These are phyloP conservation scores for Beta macrorhiza DNA, from an alignment of 179 eudicot species.

Conservation along the genomic window DNA sequence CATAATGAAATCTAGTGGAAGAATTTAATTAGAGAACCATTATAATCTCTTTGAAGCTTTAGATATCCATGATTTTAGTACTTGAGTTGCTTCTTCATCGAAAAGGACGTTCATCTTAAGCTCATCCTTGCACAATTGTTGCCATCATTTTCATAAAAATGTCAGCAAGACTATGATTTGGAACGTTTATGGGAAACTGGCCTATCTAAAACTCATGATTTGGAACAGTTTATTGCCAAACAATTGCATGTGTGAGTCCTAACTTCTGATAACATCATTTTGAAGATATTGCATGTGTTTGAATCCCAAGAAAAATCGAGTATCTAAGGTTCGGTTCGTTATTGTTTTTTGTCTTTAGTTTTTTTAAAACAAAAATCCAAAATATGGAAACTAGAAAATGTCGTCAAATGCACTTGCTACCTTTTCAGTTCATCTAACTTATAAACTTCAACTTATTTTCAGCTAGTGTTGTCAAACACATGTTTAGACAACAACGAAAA, in stretches of 20 bases:
- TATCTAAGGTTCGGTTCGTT: no score
- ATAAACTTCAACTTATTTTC: no score
- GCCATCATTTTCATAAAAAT: slow-evolving; percentile 5
- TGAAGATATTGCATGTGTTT: no score
- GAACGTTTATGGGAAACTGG: neutral
- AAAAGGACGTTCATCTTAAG: slow-evolving; percentile 4
- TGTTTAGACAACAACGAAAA: no score
- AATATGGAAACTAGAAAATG: no score
- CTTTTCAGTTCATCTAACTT: no score
- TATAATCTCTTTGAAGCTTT: slow-evolving; percentile 11
- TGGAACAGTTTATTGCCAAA: neutral
- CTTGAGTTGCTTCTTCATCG: slow-evolving; percentile 11
- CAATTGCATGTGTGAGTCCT: neutral
- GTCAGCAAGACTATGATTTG: neutral
- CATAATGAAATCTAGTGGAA: slow-evolving; percentile 13
- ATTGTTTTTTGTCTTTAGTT: no score
- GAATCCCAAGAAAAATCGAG: no score
- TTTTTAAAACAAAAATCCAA: no score
- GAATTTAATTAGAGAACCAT: neutral
- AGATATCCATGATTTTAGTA: neutral
- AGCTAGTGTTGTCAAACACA: no score
- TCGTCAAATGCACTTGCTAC: no score
- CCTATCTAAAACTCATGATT: neutral
- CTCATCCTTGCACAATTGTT: slow-evolving; percentile 8
- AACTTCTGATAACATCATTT: no score